Percentiles rank a stretch among this genome's conserved stretches.
phyloP scores from a whole-genome alignment of 169 alveolate species.

The Eimeria acervulina region DNA sequence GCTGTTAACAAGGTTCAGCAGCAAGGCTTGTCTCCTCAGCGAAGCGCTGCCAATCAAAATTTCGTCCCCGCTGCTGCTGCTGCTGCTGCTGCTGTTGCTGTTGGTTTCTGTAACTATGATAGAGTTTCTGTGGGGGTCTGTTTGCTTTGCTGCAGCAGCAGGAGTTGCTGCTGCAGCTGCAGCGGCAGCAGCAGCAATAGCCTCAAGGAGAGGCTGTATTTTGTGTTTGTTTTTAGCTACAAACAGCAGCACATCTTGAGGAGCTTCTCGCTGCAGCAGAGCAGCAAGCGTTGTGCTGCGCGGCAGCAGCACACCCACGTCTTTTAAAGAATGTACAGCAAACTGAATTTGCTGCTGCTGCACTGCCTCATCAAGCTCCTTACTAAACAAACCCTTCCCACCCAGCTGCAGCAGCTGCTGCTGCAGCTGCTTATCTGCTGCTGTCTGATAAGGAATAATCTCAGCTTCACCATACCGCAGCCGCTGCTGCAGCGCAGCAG shows the following conservation, averaged over 20 bases:
- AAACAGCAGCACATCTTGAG: conserved; percentile 75
- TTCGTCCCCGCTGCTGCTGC: background rate
- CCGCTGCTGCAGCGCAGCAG: conserved; percentile 53
- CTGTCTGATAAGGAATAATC: conserved; percentile 35
- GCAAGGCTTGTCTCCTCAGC: conserved; percentile 81
- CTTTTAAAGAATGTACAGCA: conserved; percentile 86
- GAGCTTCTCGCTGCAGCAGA: conserved; percentile 80
- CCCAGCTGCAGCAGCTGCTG: conserved; percentile 85
- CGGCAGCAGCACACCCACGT: conserved; percentile 19
- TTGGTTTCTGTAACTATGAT: background rate
- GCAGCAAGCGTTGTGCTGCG: conserved; percentile 31
- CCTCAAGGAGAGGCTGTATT: background rate
- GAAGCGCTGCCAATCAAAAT: conserved; percentile 66
- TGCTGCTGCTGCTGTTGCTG: conserved; percentile 27
- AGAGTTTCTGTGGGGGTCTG: background rate
- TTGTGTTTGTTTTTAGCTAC: background rate
- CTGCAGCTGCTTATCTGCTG: conserved; percentile 84
- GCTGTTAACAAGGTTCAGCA: conserved; percentile 10
- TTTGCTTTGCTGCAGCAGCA: background rate
- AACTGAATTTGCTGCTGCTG: conserved; percentile 79
- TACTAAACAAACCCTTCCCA: conserved; percentile 87
- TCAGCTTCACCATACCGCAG: conserved; percentile 65
- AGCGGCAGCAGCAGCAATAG: background rate
- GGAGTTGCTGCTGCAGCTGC: background rate
- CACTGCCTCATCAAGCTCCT: conserved; percentile 86